phyloP scores from a whole-genome alignment of 2,329 filamentous ascomycete species.

The Calycina marina region DNA sequence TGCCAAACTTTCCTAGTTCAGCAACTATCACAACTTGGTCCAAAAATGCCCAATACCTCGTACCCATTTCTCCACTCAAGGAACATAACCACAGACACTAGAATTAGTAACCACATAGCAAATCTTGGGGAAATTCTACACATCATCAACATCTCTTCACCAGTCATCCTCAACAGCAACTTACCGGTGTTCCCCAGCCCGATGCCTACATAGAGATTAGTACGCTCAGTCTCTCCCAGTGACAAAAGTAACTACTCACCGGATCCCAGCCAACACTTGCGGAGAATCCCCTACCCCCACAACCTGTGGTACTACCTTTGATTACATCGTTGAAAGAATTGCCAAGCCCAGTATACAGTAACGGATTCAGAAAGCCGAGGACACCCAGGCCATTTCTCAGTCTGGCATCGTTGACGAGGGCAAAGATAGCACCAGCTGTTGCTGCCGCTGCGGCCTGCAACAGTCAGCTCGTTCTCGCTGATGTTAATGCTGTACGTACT shows the following conservation, averaged over 20 bases:
- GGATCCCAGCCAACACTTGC: constrained; percentile 22
- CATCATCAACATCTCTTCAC: neutral
- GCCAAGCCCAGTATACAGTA: constrained; percentile 23
- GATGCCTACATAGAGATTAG: no score
- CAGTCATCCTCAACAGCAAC: neutral
- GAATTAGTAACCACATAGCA: neutral
- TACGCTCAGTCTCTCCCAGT: no score
- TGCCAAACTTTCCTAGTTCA: no score
- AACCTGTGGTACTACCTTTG: constrained; percentile 23
- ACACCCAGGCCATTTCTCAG: constrained; percentile 31
- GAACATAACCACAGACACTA: neutral
- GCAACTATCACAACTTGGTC: no score
- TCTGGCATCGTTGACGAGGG: constrained; percentile 46
- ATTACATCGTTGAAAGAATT: constrained; percentile 26
- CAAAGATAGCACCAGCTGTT: constrained; percentile 38
- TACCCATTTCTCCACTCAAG: neutral
- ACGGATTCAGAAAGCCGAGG: constrained; percentile 29
- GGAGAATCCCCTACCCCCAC: constrained; percentile 18
- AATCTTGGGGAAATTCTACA: neutral
- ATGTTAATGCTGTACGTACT: constrained; percentile 36
- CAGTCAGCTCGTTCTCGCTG: no score
- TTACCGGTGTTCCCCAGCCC: constrained; percentile 2
- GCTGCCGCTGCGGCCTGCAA: constrained; percentile 42
- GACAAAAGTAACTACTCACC: no score
- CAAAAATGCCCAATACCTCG: no score